Evolutionary conservation across 306 rosid genomes (phyloP).

Genomic region (Hippophae gyantsensis): DNA sequence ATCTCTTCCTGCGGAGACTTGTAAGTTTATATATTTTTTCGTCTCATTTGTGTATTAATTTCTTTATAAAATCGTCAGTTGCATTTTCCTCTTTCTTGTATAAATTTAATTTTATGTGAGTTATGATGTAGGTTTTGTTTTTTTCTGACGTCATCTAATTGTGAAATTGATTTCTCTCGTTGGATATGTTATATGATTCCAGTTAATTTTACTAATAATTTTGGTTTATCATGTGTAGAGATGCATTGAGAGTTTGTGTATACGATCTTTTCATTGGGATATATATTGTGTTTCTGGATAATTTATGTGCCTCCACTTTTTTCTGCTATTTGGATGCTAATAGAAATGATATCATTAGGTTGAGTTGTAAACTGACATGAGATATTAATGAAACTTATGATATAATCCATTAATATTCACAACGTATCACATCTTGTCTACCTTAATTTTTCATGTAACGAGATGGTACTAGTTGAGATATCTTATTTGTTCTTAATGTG

Average conservation of each 20-base stretch:
- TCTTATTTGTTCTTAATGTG: no score
- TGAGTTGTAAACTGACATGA: no score
- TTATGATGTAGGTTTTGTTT: no score
- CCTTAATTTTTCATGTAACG: no score
- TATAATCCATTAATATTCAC: not conserved
- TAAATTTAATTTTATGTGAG: constrained; percentile 2
- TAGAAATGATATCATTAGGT: not conserved
- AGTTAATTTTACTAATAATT: no score
- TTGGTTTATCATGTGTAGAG: not conserved
- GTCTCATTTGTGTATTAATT: constrained; percentile 3
- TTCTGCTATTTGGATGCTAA: not conserved
- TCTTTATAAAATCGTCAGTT: constrained; percentile 21
- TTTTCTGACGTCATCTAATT: no score
- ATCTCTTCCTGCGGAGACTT: constrained; percentile 54
- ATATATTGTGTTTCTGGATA: not conserved
- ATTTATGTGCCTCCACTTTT: not conserved
- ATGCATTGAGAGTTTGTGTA: not conserved
- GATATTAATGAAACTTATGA: not conserved
- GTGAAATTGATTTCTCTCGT: no score
- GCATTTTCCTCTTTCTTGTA: constrained; percentile 6
- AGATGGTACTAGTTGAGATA: no score
- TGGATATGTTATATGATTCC: no score
- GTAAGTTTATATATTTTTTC: constrained; percentile 31
- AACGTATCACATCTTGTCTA: no score
- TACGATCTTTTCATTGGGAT: not conserved